phyloP scores from a whole-genome alignment of 345 rosid species.

The Linum tenue region DNA sequence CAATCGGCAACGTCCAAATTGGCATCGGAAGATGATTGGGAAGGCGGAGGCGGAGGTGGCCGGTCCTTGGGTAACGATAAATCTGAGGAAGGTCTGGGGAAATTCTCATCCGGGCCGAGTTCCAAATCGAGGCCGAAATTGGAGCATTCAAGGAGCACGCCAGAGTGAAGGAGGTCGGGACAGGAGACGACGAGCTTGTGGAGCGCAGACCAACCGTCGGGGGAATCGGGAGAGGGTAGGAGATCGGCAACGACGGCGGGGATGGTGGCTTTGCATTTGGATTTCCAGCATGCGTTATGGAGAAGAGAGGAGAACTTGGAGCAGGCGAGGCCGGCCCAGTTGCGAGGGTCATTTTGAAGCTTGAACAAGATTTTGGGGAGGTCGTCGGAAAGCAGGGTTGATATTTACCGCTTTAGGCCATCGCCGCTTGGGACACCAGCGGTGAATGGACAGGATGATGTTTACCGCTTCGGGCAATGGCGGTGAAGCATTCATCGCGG shows the following conservation, averaged over 20 bases:
- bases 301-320: conserved; percentile 71
- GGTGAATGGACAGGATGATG: too few relatives aligned
- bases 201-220: conserved; percentile 75
- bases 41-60: conserved; percentile 12
- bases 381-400: conserved; percentile 65
- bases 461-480: too few relatives aligned
- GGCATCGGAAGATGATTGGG: background rate
- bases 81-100: conserved; percentile 8
- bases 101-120: conserved; percentile 60
- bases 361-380: conserved; percentile 71
- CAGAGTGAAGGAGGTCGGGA: conserved; percentile 82
- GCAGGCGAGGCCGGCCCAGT: conserved; percentile 80
- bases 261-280: conserved; percentile 42
- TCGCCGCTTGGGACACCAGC: too few relatives aligned
- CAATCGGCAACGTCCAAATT: conserved; percentile 18
- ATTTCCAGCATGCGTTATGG: conserved; percentile 55
- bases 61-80: conserved; percentile 3
- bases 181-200: conserved; percentile 77
- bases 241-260: conserved; percentile 71
- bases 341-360: conserved; percentile 72
- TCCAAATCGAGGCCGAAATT: conserved; percentile 93
- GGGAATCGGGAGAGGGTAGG: conserved; percentile 19
- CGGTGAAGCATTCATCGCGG: too few relatives aligned
- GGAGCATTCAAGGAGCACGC: conserved; percentile 78
- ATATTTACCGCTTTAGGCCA: too few relatives aligned